These are phyloP conservation scores for Cadophora sp. DNA, from an alignment of 2,329 filamentous ascomycete genomes.

Conservation along the genomic window DNA sequence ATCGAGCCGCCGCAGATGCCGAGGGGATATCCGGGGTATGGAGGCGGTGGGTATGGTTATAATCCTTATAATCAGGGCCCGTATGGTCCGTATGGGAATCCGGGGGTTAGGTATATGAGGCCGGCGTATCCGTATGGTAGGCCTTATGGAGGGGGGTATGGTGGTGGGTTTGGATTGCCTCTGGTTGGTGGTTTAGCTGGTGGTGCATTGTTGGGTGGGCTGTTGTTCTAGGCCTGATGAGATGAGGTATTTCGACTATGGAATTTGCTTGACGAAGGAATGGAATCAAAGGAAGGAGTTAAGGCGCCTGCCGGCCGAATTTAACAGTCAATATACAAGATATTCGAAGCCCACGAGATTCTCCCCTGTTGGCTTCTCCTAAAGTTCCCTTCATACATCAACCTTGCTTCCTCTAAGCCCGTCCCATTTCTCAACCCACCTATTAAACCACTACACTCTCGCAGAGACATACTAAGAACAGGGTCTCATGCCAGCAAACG, in stretches of 20 bases:
- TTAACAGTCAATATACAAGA: no score
- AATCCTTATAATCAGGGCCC: slow-evolving; percentile 53
- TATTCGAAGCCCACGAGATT: no score
- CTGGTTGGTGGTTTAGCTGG: slow-evolving; percentile 54
- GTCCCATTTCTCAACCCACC: no score
- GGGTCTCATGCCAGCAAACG: no score
- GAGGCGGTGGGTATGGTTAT: slow-evolving; percentile 48
- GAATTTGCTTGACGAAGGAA: neutral
- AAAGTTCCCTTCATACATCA: no score
- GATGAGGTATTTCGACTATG: neutral
- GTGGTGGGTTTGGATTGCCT: slow-evolving; percentile 53
- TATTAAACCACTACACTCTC: no score
- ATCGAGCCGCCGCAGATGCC: slow-evolving; percentile 58
- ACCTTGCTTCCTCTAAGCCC: no score
- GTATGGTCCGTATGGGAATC: slow-evolving; percentile 55
- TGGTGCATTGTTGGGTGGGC: slow-evolving; percentile 53
- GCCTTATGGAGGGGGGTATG: slow-evolving; percentile 51
- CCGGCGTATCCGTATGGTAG: slow-evolving; percentile 55
- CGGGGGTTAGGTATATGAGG: slow-evolving; percentile 55
- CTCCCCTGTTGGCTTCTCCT: no score
- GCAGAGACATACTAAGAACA: no score
- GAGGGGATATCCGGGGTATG: slow-evolving; percentile 38
- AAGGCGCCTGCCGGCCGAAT: no score
- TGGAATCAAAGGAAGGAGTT: no score
- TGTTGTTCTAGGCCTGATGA: slow-evolving; percentile 41